phyloP scores from a whole-genome alignment of 805 yeast species.

The Spathaspora hagerdaliae region DNA sequence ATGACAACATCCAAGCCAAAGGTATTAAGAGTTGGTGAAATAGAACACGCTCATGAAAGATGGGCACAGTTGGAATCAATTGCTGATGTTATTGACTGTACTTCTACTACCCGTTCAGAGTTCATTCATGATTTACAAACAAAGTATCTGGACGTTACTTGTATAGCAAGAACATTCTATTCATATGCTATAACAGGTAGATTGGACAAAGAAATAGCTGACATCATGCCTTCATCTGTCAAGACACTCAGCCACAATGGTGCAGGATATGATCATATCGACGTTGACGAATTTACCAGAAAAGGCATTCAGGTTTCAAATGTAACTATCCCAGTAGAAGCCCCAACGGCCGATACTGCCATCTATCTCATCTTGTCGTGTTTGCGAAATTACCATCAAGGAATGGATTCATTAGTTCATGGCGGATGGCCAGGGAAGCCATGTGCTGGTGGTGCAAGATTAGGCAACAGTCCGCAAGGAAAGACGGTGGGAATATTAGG shows the following conservation, averaged over 20 bases:
- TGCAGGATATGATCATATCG: constrained; percentile 75
- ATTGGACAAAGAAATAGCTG: constrained; percentile 58
- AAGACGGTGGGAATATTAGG: constrained; percentile 81
- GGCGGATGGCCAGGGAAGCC: constrained; percentile 54
- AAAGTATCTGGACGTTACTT: constrained; percentile 40
- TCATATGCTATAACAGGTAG: constrained; percentile 54
- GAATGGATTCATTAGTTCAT: constrained; percentile 45
- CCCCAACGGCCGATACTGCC: constrained; percentile 70
- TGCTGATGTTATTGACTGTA: constrained; percentile 36
- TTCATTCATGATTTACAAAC: constrained; percentile 40
- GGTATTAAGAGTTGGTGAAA: constrained; percentile 62
- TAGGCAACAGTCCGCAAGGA: constrained; percentile 74
- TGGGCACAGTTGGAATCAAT: constrained; percentile 54
- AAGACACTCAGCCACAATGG: constrained; percentile 58
- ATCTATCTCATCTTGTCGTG: constrained; percentile 60
- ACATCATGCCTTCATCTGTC: constrained; percentile 50
- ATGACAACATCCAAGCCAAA: constrained; percentile 33
- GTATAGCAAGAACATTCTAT: constrained; percentile 49
- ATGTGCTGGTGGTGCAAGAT: constrained; percentile 43
- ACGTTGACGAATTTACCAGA: constrained; percentile 46
- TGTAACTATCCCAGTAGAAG: constrained; percentile 61
- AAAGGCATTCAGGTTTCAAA: constrained; percentile 60
- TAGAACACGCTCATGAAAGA: constrained; percentile 56
- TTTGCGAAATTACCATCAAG: constrained; percentile 61
- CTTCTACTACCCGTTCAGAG: constrained; percentile 31